A percentile compares a stretch with the other conserved stretches of the same genome.
phyloP scores from a whole-genome alignment of 2,329 filamentous ascomycete genomes.

The Chaetomium olivaceum region DNA sequence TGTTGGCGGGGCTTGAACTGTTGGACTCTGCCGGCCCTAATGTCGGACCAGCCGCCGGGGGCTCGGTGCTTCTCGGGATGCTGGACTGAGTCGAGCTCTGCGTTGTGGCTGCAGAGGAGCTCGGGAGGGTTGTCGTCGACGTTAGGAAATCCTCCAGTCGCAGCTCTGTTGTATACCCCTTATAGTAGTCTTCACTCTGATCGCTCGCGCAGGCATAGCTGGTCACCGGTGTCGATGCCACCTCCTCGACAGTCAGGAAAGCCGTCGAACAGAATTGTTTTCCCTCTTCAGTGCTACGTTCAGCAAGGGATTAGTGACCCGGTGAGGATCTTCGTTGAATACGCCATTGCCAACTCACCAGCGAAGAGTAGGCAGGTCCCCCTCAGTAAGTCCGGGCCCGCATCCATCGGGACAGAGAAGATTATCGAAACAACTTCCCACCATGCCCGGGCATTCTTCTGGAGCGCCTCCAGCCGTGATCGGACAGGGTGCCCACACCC shows the following conservation, averaged over 20 bases:
- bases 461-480: too few relatives aligned
- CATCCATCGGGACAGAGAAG: constrained; percentile 39
- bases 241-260: constrained; percentile 37
- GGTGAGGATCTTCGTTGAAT: neutral
- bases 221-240: constrained; percentile 37
- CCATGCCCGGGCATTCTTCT: constrained; percentile 40
- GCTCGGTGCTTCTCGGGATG: neutral
- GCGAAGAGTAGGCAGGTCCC: constrained; percentile 38
- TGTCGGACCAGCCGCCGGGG: neutral
- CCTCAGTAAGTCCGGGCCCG: constrained; percentile 33
- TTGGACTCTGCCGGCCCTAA: neutral
- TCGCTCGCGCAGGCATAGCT: constrained; percentile 40
- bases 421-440: constrained; percentile 40
- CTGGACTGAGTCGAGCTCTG: neutral
- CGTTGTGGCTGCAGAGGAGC: neutral
- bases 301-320: neutral
- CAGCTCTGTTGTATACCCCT: constrained; percentile 18
- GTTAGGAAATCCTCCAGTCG: neutral
- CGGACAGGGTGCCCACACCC: constrained; percentile 45
- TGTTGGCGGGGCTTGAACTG: constrained; percentile 23
- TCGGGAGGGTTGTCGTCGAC: neutral
- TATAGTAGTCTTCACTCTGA: constrained; percentile 7
- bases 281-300: too few relatives aligned
- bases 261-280: constrained; percentile 39
- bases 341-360: constrained; percentile 37